Base-by-base conservation (phyloP, 805 yeast genomes). In the Teunomyces pallodes region DNA sequence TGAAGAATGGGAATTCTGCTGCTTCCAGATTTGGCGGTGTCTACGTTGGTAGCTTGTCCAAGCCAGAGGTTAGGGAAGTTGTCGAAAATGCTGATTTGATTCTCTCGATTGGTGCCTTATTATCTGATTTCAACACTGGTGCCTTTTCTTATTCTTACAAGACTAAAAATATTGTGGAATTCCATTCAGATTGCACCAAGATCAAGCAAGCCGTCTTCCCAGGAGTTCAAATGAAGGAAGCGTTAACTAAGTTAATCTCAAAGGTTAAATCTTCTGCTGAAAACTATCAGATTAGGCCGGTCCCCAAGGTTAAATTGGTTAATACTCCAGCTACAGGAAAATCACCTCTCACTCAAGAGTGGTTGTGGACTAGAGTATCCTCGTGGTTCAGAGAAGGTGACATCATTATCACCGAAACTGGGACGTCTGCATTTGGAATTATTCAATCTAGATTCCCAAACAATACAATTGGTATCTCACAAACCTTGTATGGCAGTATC, bases 81-180 rank as follows among this genome's bases (percentile, higher is more conserved):
- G 90, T 86, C 48, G 92, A 87, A 67, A 64, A 78, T 38, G 77
- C 91, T 38, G 96, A 88, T 70, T 76, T 87, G 67, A 77, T 88
- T 48, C 67, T 88, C 51, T 84, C 92, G 30, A 79, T 87, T 57
- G 96, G 96, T 68, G 91, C 90, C 45, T 72, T 88, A 64, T 74
- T 88, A 62, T 87, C 94, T 45, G 96, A 88, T 70, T 89, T 86
- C 82, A 88, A 88, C 79, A 88, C 96, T 43, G 96, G 96, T 64
- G 86, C 95, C 16, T 85, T 85, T 76, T 82, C 90, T 32, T 85
- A 85, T 72, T 78, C 84, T 48, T 84, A 84, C 75, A 78, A 81
- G 67, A 85, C 91, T 58, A 82, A 79, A 68, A 84, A 85, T 72
- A 79, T 85, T 60, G 80, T 85, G 55, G 91, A 85, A 72, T 83